Evolutionary conservation across 1,139 yeast species (phyloP).

Genomic region (Candida tunisiensis): DNA sequence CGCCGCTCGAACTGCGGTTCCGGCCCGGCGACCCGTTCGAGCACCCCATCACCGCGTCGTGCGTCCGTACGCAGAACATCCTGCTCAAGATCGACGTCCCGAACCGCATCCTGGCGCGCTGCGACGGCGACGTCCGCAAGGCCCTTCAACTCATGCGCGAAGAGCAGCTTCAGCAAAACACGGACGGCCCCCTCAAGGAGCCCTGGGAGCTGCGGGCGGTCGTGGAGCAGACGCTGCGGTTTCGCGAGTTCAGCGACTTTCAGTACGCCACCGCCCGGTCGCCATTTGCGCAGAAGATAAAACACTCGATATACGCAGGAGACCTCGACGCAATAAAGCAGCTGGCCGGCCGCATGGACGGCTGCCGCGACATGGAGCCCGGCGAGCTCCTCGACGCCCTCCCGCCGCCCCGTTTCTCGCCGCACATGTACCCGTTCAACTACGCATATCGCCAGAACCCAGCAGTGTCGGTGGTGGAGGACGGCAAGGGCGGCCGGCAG

Average conservation of each 20-base stretch:
- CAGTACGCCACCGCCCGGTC: constrained; percentile 55
- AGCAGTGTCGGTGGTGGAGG: constrained; percentile 33
- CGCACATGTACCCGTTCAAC: constrained; percentile 56
- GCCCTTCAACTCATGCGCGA: constrained; percentile 24
- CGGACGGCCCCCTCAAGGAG: too few relatives aligned
- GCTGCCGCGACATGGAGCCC: constrained; percentile 12
- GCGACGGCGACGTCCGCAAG: constrained; percentile 32
- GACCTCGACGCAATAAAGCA: constrained; percentile 22
- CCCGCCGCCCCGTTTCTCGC: constrained; percentile 78
- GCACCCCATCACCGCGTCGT: constrained; percentile 53
- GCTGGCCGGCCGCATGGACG: constrained; percentile 12
- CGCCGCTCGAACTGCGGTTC: constrained; percentile 43
- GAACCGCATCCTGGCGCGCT: constrained; percentile 31
- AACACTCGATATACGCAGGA: constrained; percentile 24
- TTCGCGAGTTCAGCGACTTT: constrained; percentile 79
- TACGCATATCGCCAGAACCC: constrained; percentile 52
- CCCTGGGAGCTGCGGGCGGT: too few relatives aligned
- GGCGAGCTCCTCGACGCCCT: constrained; percentile 44
- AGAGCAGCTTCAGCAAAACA: too few relatives aligned
- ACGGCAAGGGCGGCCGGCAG: constrained; percentile 25
- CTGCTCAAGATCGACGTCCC: constrained; percentile 59
- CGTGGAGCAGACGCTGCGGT: constrained; percentile 49
- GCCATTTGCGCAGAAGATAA: constrained; percentile 26
- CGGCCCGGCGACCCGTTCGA: constrained; percentile 55
- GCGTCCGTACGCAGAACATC: constrained; percentile 37